Percentiles rank a stretch among this genome's conserved stretches.
phyloP scores from a whole-genome alignment of 768 basidiomycete species.

The Termitomyces sp. region DNA sequence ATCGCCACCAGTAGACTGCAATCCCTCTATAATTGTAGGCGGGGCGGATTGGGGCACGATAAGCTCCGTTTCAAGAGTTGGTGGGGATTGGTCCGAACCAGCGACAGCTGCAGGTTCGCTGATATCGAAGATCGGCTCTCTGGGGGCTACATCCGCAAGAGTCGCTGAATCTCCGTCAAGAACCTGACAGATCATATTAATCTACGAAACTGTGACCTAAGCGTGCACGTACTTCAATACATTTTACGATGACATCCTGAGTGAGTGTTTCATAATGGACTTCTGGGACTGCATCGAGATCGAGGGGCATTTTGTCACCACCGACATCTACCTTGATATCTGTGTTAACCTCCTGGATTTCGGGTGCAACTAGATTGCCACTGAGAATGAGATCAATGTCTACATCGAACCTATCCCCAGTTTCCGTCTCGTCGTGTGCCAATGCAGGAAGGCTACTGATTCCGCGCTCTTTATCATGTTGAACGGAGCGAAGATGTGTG shows the following conservation, averaged over 20 bases:
- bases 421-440: neutral
- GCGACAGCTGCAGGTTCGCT: neutral
- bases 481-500: neutral
- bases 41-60: neutral
- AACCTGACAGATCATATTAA: conserved; percentile 2
- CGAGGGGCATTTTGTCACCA: neutral
- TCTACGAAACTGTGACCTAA: neutral
- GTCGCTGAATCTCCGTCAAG: neutral
- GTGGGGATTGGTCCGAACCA: neutral
- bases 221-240: conserved; percentile 6
- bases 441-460: neutral
- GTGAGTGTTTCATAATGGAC: neutral
- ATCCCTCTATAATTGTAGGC: neutral
- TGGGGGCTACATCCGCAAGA: neutral
- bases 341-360: neutral
- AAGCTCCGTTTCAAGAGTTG: neutral
- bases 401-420: neutral
- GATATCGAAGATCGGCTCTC: neutral
- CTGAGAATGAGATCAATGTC: too few species aligned
- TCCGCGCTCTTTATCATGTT: neutral
- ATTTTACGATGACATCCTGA: neutral
- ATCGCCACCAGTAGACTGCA: neutral
- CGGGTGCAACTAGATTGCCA: neutral
- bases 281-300: neutral
- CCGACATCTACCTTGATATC: neutral